Evolutionary conservation across 805 yeast genomes (phyloP), one percentile per base, ranked within the genome.

Genomic region (Cyberlindnera suaveolens): DNA sequence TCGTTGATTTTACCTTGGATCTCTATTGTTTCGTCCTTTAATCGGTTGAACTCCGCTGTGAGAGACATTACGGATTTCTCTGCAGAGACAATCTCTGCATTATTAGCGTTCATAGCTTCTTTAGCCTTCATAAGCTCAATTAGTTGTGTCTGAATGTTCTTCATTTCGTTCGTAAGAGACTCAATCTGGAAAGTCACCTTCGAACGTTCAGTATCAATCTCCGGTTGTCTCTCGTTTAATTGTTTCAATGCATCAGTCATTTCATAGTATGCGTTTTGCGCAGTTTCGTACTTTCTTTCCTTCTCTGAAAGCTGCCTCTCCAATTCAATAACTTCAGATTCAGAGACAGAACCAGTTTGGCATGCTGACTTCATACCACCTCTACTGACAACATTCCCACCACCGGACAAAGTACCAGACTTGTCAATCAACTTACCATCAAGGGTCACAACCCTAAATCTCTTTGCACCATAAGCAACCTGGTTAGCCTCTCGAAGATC

Each of bases 371-470:
- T 78, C 96, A 93, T 88, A 3, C 84, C 82, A 6, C 98, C 99
- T 40, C 74, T 74, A 15, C 75, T 72, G 8, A 72, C 75, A 33
- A 74, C 68, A 42, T 72, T 75, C 41, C 98, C 99, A 65, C 99
- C 99, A 54, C 99, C 99, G 38, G 95, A 80, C 82, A 95, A 81
- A 1, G 97, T 86, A 63, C 99, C 99, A 2, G 96, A 85, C 14
- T 82, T 79, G 55, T 90, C 97, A 44, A 93, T 91, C 18, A 93
- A 68, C 53, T 88, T 84, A 19, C 99, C 99, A 61, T 86, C 95
- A 8, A 89, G 61, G 0, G 98, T 89, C 0, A 95, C 98, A 19
- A 91, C 98, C 53, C 95, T 75, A 73, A 78, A 85, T 54, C 98
- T 70, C 52, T 71, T 78, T 15, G 71, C 68, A 1, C 95, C 93